These are phyloP conservation scores for Neophaeococcomyces mojaviensis DNA, from an alignment of 2,329 filamentous ascomycete genomes.

Conservation along the genomic window DNA sequence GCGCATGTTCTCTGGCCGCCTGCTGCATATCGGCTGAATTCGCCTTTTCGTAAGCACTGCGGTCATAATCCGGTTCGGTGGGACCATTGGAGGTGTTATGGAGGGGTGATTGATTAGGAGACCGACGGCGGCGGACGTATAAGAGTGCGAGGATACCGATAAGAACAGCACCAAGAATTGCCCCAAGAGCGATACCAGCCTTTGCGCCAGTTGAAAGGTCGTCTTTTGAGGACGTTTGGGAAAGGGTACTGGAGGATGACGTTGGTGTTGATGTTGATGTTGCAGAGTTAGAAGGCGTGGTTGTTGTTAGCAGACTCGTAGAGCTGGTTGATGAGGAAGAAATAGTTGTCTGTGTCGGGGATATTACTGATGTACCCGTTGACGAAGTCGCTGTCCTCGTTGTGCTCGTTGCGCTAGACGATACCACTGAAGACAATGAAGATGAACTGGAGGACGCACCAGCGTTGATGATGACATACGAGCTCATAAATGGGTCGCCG, in stretches of 20 bases:
- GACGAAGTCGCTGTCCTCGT: no score
- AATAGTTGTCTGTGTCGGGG: background rate
- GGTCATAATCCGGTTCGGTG: no score
- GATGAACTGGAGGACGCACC: background rate
- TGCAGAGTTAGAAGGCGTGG: background rate
- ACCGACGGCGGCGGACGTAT: no score
- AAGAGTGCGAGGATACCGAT: slow-evolving; percentile 25
- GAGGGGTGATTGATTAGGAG: no score
- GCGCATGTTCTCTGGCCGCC: background rate
- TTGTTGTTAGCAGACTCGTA: background rate
- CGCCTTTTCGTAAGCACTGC: no score
- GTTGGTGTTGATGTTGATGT: background rate
- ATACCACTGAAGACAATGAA: background rate
- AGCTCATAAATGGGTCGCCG: slow-evolving; percentile 1
- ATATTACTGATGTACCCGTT: background rate
- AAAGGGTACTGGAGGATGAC: background rate
- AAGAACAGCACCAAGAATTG: slow-evolving; percentile 24
- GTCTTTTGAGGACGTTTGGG: background rate
- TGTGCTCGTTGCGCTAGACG: background rate
- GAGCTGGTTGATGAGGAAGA: background rate
- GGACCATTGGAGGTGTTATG: no score
- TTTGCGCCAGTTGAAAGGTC: slow-evolving; percentile 23
- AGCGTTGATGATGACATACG: slow-evolving; percentile 2
- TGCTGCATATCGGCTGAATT: no score
- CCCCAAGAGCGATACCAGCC: slow-evolving; percentile 25